These are phyloP conservation scores for Podaxis sp. DNA, from an alignment of 768 basidiomycete genomes.

Conservation along the genomic window DNA sequence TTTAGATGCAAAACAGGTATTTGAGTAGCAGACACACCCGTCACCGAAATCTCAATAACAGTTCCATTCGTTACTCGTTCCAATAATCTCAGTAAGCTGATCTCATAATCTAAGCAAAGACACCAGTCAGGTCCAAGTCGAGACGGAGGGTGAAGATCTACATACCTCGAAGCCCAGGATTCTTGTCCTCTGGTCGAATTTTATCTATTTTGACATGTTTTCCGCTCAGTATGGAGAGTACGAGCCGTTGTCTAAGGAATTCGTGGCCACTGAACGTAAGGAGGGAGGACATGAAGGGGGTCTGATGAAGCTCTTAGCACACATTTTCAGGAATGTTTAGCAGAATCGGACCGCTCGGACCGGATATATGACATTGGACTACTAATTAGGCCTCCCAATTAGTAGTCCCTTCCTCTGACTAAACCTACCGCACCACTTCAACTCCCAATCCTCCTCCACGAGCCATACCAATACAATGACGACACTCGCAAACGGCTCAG, in stretches of 20 bases:
- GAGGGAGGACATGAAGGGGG: slow-evolving; percentile 37
- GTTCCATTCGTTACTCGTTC: slow-evolving; percentile 95
- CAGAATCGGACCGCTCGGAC: neutral
- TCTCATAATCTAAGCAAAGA: slow-evolving; percentile 72
- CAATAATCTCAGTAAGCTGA: slow-evolving; percentile 80
- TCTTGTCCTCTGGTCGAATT: slow-evolving; percentile 88
- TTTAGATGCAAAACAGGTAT: neutral
- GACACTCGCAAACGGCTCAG: slow-evolving; percentile 15
- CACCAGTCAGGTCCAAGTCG: neutral
- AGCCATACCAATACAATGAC: slow-evolving; percentile 14
- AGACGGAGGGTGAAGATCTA: slow-evolving; percentile 3
- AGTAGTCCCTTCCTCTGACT: slow-evolving; percentile 11
- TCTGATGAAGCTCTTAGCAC: neutral
- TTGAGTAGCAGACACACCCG: slow-evolving; percentile 54
- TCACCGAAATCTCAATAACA: slow-evolving; percentile 92
- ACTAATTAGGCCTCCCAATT: too few species aligned
- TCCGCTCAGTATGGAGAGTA: slow-evolving; percentile 87
- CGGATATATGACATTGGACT: too few species aligned
- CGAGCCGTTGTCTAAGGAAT: slow-evolving; percentile 77
- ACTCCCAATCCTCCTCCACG: neutral
- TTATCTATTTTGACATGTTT: slow-evolving; percentile 79
- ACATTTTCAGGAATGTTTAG: neutral
- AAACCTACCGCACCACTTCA: slow-evolving; percentile 1
- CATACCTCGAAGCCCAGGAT: slow-evolving; percentile 89
- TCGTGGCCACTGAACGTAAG: slow-evolving; percentile 76